Evolutionary conservation across 73 alveolate genomes (phyloP).

Genomic region (Paramecium pentaurelia): DNA sequence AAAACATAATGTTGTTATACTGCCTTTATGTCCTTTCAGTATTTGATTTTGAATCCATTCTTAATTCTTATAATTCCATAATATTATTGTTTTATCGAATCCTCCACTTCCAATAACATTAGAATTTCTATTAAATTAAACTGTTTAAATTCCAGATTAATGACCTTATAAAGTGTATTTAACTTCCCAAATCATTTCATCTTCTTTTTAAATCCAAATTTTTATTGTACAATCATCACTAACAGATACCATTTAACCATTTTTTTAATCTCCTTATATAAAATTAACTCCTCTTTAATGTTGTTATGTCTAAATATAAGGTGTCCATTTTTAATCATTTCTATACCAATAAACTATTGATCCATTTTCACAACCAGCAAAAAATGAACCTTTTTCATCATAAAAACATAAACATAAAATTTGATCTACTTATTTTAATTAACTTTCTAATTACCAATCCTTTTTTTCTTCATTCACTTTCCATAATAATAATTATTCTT

Average conservation of each 20-base stretch:
- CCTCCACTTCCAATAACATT: neutral
- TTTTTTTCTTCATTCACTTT: neutral
- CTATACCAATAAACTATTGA: neutral
- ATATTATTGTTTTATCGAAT: neutral
- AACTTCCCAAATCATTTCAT: neutral
- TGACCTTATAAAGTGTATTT: neutral
- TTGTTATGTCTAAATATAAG: neutral
- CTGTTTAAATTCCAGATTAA: neutral
- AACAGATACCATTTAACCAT: neutral
- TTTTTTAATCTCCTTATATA: neutral
- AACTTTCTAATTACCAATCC: neutral
- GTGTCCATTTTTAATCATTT: neutral
- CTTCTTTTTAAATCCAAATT: neutral
- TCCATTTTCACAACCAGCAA: neutral
- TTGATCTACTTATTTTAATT: neutral
- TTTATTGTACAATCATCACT: neutral
- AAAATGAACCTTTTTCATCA: neutral
- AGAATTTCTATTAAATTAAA: neutral
- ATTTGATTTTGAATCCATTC: neutral
- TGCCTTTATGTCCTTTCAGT: neutral
- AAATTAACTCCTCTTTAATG: neutral
- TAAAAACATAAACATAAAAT: neutral
- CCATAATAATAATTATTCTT: neutral
- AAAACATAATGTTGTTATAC: neutral
- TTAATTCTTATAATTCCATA: neutral